Evolutionary conservation across 2,329 filamentous ascomycete species (phyloP).

Genomic region (Pyrenochaeta sp.): DNA sequence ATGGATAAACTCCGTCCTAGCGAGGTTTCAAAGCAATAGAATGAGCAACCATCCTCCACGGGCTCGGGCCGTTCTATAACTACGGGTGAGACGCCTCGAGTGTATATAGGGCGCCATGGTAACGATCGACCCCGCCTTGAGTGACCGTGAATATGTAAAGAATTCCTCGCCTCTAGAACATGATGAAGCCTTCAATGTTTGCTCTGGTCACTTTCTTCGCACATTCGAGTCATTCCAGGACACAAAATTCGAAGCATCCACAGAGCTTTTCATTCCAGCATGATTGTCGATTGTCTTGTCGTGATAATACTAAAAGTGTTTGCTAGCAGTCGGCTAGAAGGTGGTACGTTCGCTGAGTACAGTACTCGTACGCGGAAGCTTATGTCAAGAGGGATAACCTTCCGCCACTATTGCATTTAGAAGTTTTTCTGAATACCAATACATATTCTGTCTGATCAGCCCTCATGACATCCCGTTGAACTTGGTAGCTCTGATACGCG

Average conservation of each 20-base stretch:
- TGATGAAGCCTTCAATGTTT: no score
- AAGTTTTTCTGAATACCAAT: not conserved
- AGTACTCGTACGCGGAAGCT: not conserved
- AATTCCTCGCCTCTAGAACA: no score
- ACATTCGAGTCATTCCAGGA: no score
- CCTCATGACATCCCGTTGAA: not conserved
- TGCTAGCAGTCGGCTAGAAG: conserved; percentile 5
- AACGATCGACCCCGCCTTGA: not conserved
- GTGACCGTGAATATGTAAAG: not conserved
- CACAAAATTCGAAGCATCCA: not conserved
- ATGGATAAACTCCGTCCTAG: no score
- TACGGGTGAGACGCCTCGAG: no score
- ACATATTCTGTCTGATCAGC: not conserved
- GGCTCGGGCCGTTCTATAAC: no score
- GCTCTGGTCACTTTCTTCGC: no score
- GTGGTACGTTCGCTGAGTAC: not conserved
- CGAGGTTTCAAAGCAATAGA: no score
- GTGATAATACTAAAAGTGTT: conserved; percentile 1
- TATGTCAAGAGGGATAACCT: conserved; percentile 5
- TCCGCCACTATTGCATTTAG: not conserved
- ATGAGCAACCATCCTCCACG: no score
- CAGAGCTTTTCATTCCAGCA: not conserved
- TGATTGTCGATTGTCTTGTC: not conserved
- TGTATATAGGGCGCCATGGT: not conserved
- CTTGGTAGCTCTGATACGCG: not conserved